Percentiles rank a stretch among this genome's conserved stretches.
These are phyloP conservation scores for Colletotrichum melonis DNA, from an alignment of 2,329 filamentous ascomycete species.

Conservation along the genomic window DNA sequence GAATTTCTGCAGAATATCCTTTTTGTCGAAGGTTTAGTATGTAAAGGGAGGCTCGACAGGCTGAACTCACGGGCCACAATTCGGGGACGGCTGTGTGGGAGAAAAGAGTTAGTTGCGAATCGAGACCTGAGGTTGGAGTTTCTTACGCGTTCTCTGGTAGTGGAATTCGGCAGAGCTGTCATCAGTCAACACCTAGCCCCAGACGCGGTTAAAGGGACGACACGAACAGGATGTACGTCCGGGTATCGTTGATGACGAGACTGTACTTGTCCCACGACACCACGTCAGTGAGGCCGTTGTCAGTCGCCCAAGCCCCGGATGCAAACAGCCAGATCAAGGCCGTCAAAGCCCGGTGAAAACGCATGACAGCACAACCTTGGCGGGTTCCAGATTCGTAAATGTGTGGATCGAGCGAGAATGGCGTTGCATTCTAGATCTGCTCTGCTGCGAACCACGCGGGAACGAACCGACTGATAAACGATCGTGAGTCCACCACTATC, in stretches of 20 bases:
- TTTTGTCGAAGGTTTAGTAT: constrained; percentile 29
- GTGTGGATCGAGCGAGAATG: not conserved
- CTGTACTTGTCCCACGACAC: constrained; percentile 81
- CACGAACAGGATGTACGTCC: constrained; percentile 21
- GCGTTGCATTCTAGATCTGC: not conserved
- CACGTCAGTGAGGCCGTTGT: constrained; percentile 53
- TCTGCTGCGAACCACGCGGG: not conserved
- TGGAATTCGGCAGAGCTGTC: constrained; percentile 77
- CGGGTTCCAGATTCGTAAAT: not conserved
- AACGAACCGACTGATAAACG: constrained; percentile 1
- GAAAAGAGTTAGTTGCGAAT: not conserved
- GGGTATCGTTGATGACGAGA: constrained; percentile 72
- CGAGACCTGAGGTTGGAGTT: not conserved
- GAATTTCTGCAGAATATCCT: constrained; percentile 83
- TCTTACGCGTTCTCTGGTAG: constrained; percentile 62
- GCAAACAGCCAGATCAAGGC: constrained; percentile 23
- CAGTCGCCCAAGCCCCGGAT: constrained; percentile 45
- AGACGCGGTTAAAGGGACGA: fast-evolving
- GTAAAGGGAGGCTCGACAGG: not conserved
- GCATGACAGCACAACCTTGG: constrained; percentile 14
- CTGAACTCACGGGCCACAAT: constrained; percentile 62
- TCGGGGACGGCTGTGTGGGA: constrained; percentile 49
- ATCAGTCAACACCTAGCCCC: constrained; percentile 71
- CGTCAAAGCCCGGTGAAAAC: not conserved
- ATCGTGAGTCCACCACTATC: not conserved